A percentile compares a stretch with the other conserved stretches of the same genome.
phyloP scores from a whole-genome alignment of 257 asterid species.

The Gentiana macrophylla region DNA sequence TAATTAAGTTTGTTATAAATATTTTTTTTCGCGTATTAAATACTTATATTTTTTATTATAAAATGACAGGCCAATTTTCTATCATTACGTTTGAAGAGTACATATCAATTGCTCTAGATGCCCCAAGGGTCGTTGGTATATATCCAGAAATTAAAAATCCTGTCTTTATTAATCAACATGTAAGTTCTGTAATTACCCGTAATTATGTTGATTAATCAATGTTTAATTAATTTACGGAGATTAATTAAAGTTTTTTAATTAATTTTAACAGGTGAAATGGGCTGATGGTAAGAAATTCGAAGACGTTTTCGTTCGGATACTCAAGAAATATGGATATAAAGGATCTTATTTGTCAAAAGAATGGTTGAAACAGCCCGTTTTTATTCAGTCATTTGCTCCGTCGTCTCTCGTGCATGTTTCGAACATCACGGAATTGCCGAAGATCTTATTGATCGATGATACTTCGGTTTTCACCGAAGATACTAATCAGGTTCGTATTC shows the following conservation, averaged over 20 bases:
- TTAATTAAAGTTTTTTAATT: slow-evolving; percentile 3
- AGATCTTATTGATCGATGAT: slow-evolving; percentile 58
- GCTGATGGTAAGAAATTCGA: slow-evolving; percentile 69
- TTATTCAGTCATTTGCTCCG: slow-evolving; percentile 88
- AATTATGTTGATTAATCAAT: background rate
- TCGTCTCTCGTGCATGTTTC: slow-evolving; percentile 61
- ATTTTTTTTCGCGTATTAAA: background rate
- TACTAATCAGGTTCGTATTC: slow-evolving; percentile 63
- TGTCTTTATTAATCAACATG: slow-evolving; percentile 64
- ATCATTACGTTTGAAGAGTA: slow-evolving; percentile 82
- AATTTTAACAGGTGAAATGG: slow-evolving; percentile 64
- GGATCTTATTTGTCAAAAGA: slow-evolving; percentile 75
- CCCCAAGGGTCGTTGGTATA: slow-evolving; percentile 78
- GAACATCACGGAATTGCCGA: slow-evolving; percentile 65
- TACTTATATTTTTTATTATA: background rate
- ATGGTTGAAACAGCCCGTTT: slow-evolving; percentile 76
- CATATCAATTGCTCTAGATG: slow-evolving; percentile 69
- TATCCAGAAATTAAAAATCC: slow-evolving; percentile 96
- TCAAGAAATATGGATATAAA: slow-evolving; percentile 59
- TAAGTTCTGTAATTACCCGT: slow-evolving; percentile 25
- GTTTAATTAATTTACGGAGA: no score
- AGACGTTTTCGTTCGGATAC: slow-evolving; percentile 66
- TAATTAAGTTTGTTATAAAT: background rate
- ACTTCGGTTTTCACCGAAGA: slow-evolving; percentile 47
- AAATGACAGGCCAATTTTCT: slow-evolving; percentile 59